Conservation (phyloP, 1,284 basidiomycete species). For the Jaminaea rosea region DNA sequence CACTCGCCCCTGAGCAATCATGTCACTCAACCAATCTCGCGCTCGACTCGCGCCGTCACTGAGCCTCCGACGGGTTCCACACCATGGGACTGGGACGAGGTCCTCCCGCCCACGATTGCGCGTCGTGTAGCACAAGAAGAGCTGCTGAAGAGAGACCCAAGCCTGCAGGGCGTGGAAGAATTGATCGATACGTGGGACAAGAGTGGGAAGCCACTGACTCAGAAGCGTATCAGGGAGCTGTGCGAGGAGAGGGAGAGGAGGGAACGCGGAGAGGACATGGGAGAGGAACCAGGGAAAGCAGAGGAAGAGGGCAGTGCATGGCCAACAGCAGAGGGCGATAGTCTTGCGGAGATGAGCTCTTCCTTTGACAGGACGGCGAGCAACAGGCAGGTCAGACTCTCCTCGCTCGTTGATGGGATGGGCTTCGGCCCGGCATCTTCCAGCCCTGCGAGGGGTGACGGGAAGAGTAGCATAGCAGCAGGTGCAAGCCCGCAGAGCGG, state of each 20-base stretch:
- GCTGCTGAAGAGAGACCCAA: conserved; percentile 12
- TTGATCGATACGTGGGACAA: conserved; percentile 38
- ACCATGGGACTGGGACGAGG: conserved; percentile 26
- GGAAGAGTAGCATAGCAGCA: too few species aligned
- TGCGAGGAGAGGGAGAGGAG: neutral
- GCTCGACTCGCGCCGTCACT: too few species aligned
- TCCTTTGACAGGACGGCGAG: too few species aligned
- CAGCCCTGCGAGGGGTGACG: too few species aligned
- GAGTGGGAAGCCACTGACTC: conserved; percentile 26
- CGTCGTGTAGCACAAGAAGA: conserved; percentile 27
- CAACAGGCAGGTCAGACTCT: too few species aligned
- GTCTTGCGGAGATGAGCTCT: too few species aligned
- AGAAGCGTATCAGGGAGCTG: conserved; percentile 9
- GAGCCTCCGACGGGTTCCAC: too few species aligned
- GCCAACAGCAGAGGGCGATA: neutral
- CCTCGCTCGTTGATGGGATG: too few species aligned
- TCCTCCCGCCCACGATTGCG: conserved; percentile 30
- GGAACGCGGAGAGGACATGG: neutral
- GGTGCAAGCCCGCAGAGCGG: too few species aligned
- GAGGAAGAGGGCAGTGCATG: neutral
- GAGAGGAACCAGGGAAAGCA: neutral
- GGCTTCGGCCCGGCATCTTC: too few species aligned
- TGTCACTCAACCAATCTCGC: too few species aligned
- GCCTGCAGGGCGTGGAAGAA: conserved; percentile 21
- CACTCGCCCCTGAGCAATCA: too few species aligned